Evolutionary conservation across 2,329 filamentous ascomycete species (phyloP).

Genomic region (Corynespora cassiicola): DNA sequence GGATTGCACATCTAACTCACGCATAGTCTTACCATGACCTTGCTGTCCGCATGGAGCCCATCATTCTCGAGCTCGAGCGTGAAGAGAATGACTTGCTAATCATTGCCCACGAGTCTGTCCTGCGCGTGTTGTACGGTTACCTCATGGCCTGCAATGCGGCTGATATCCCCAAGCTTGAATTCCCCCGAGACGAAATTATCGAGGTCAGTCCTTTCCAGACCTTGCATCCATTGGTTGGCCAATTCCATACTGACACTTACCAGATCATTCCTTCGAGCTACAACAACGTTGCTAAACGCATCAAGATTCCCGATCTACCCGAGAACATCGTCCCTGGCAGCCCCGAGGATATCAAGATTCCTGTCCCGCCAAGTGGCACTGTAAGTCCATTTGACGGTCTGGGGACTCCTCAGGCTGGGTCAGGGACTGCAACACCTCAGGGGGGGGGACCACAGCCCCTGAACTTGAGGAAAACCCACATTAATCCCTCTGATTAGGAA

Average conservation of each 20-base stretch:
- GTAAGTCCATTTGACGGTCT: slow-evolving; percentile 52
- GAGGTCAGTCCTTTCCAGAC: slow-evolving; percentile 62
- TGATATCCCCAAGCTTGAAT: slow-evolving; percentile 91
- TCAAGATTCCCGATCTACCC: slow-evolving; percentile 77
- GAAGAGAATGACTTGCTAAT: slow-evolving; percentile 98
- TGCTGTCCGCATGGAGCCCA: slow-evolving; percentile 95
- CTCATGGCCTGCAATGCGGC: slow-evolving; percentile 97
- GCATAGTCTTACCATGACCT: slow-evolving; percentile 93
- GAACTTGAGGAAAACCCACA: slow-evolving; percentile 32
- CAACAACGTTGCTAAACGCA: slow-evolving; percentile 92
- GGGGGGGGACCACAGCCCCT: slow-evolving; percentile 25
- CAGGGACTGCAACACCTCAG: slow-evolving; percentile 34
- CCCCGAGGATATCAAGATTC: slow-evolving; percentile 81
- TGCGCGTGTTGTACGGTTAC: slow-evolving; percentile 95
- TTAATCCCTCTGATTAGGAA: slow-evolving; percentile 37
- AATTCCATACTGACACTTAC: slow-evolving; percentile 16
- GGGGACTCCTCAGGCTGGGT: slow-evolving; percentile 41
- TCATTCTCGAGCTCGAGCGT: slow-evolving; percentile 95
- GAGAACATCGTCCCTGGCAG: slow-evolving; percentile 74
- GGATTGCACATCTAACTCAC: slow-evolving; percentile 21
- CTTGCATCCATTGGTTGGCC: slow-evolving; percentile 13
- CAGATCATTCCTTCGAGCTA: slow-evolving; percentile 95
- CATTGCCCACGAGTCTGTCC: slow-evolving; percentile 96
- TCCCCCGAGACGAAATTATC: slow-evolving; percentile 96
- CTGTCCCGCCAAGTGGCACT: slow-evolving; percentile 67